Percentiles rank a stretch among this genome's conserved stretches.
phyloP scores from a whole-genome alignment of 495 filamentous ascomycete species.

The Aspergillus nanangensis region DNA sequence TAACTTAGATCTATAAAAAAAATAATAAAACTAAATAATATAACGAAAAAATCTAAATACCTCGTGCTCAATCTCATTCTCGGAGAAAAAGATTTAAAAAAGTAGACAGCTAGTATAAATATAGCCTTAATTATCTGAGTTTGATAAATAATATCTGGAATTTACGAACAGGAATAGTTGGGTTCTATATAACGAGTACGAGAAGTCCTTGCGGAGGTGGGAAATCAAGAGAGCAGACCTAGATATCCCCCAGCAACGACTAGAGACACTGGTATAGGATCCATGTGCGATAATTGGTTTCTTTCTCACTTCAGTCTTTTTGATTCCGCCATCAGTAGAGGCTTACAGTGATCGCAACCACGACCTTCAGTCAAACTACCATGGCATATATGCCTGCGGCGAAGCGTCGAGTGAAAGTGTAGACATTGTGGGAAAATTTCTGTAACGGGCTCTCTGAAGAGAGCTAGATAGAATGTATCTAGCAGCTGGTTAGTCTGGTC shows the following conservation, averaged over 20 bases:
- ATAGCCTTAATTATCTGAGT: neutral
- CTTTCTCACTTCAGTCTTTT: neutral
- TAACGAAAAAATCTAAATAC: neutral
- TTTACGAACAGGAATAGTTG: neutral
- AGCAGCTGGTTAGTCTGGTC: neutral
- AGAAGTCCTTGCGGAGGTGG: neutral
- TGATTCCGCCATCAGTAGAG: neutral
- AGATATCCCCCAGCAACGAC: neutral
- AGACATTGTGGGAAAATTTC: neutral
- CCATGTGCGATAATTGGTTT: neutral
- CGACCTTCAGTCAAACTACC: neutral
- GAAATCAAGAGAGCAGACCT: neutral
- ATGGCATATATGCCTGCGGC: neutral
- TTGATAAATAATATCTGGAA: neutral
- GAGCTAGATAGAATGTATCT: neutral
- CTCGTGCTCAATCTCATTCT: neutral
- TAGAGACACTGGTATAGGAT: neutral
- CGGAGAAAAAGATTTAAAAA: neutral
- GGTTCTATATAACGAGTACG: neutral
- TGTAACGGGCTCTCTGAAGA: neutral
- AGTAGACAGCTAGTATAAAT: neutral
- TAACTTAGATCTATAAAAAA: neutral
- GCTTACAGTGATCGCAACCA: neutral
- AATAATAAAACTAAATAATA: neutral
- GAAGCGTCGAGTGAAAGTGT: neutral